Evolutionary conservation across 1,139 yeast species (phyloP).

Genomic region (Kluyveromyces marxianus): DNA sequence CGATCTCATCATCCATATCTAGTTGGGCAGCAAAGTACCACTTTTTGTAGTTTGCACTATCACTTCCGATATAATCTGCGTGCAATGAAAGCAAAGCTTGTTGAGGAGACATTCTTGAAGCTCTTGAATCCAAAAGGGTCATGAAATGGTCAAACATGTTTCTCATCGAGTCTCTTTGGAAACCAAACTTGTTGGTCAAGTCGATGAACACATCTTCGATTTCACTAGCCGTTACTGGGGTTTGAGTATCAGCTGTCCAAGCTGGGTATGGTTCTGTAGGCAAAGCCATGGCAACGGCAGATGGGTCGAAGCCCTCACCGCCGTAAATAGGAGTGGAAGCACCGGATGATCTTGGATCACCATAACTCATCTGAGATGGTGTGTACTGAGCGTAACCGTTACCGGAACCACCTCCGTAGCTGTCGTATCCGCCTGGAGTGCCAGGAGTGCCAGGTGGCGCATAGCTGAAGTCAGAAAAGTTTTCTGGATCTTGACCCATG

Average conservation of each 20-base stretch:
- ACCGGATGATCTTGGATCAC: constrained; percentile 82
- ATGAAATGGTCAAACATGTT: constrained; percentile 95
- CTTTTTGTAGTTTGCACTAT: constrained; percentile 80
- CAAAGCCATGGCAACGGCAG: constrained; percentile 46
- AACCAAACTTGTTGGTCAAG: constrained; percentile 85
- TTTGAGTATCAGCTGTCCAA: constrained; percentile 89
- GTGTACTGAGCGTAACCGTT: constrained; percentile 61
- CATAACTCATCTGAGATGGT: constrained; percentile 77
- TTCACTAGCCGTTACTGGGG: constrained; percentile 78
- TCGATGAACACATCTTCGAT: constrained; percentile 89
- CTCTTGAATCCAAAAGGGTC: constrained; percentile 88
- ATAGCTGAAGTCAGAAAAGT: constrained; percentile 69
- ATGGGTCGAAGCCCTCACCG: constrained; percentile 55
- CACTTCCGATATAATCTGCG: constrained; percentile 96
- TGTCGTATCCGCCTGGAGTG: constrained; percentile 69
- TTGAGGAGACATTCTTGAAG: constrained; percentile 95
- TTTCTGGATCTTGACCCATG: constrained; percentile 59
- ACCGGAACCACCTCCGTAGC: constrained; percentile 36
- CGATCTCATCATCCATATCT: constrained; percentile 76
- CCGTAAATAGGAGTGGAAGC: constrained; percentile 96
- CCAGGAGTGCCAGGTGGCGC: constrained; percentile 54
- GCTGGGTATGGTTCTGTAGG: constrained; percentile 86
- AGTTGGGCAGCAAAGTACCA: constrained; percentile 96
- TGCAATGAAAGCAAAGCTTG: constrained; percentile 89
- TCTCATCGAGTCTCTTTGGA: constrained; percentile 96